phyloP scores from a whole-genome alignment of 208 protist genomes.

The Polymyxa betae region DNA sequence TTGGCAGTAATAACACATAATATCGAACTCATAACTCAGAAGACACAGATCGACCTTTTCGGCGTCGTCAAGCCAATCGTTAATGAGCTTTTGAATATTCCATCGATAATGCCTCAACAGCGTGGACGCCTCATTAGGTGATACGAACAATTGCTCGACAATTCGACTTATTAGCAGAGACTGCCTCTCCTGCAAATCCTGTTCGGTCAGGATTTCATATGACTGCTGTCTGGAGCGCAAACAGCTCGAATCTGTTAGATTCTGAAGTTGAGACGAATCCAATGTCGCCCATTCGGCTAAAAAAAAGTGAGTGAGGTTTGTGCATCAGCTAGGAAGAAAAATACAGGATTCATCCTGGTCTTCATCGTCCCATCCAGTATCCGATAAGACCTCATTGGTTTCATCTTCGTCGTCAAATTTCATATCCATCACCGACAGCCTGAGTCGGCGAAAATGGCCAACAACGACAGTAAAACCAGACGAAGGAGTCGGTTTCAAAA shows the following conservation, averaged over 20 bases:
- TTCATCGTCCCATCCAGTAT: slow-evolving; percentile 49
- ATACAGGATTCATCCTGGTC: not conserved
- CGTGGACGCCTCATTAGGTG: not conserved
- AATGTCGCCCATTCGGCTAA: slow-evolving; percentile 1
- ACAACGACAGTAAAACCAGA: too few relatives aligned
- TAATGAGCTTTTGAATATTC: slow-evolving; percentile 42
- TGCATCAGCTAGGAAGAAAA: not conserved
- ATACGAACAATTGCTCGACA: slow-evolving; percentile 46
- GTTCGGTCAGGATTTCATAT: slow-evolving; percentile 22
- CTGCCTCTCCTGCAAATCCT: not conserved
- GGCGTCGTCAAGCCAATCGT: slow-evolving; percentile 42
- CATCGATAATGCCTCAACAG: slow-evolving; percentile 36
- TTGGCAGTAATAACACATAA: too few relatives aligned
- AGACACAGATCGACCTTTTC: too few relatives aligned
- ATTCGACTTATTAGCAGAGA: not conserved
- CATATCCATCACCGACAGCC: slow-evolving; percentile 44
- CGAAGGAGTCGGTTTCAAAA: too few relatives aligned
- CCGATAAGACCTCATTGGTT: slow-evolving; percentile 8
- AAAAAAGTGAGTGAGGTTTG: not conserved
- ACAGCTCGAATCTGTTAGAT: not conserved
- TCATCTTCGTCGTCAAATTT: slow-evolving; percentile 16
- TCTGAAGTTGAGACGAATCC: not conserved
- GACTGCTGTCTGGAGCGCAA: not conserved
- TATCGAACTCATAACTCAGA: too few relatives aligned
- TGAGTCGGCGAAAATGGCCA: not conserved